Percentiles rank a stretch among this genome's conserved stretches.
These are phyloP conservation scores for Pseudocercospora macadamiae DNA, from an alignment of 2,329 filamentous ascomycete species.

Conservation along the genomic window DNA sequence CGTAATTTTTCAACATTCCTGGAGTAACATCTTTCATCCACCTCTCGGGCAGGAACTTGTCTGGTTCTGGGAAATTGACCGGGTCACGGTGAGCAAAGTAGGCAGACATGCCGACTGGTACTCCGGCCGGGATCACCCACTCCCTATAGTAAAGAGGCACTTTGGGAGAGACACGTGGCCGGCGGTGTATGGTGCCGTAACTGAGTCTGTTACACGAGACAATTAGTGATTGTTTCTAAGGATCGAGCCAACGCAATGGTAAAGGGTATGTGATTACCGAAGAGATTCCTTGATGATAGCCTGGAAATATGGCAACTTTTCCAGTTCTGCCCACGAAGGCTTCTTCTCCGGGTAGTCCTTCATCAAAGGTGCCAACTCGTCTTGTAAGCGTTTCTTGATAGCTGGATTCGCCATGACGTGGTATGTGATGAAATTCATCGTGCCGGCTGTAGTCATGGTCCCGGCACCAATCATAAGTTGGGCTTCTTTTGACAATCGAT, in stretches of 20 bases:
- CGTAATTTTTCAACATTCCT: conserved; percentile 4
- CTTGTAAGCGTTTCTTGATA: conserved; percentile 39
- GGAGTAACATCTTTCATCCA: conserved; percentile 30
- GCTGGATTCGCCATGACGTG: conserved; percentile 43
- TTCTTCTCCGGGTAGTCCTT: background rate
- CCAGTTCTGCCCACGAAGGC: conserved; percentile 10
- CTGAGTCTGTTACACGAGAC: conserved; percentile 26
- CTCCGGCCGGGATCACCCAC: conserved; percentile 23
- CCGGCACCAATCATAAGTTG: conserved; percentile 52
- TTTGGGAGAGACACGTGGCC: conserved; percentile 27
- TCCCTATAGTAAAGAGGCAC: conserved; percentile 16
- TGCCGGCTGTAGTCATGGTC: conserved; percentile 48
- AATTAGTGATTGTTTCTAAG: background rate
- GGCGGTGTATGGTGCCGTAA: conserved; percentile 22
- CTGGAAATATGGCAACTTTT: conserved; percentile 26
- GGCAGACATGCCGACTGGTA: conserved; percentile 36
- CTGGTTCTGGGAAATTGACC: conserved; percentile 35
- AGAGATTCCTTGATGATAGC: conserved; percentile 13
- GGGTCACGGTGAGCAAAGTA: conserved; percentile 37
- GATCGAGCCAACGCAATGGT: too few species aligned
- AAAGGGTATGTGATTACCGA: background rate
- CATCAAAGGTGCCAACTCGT: conserved; percentile 38
- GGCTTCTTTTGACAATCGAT: conserved; percentile 37
- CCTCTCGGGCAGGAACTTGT: conserved; percentile 37
- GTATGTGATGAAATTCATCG: conserved; percentile 47